Evolutionary conservation across 768 basidiomycete species (phyloP).

Genomic region (Leccinum sublutescens): DNA sequence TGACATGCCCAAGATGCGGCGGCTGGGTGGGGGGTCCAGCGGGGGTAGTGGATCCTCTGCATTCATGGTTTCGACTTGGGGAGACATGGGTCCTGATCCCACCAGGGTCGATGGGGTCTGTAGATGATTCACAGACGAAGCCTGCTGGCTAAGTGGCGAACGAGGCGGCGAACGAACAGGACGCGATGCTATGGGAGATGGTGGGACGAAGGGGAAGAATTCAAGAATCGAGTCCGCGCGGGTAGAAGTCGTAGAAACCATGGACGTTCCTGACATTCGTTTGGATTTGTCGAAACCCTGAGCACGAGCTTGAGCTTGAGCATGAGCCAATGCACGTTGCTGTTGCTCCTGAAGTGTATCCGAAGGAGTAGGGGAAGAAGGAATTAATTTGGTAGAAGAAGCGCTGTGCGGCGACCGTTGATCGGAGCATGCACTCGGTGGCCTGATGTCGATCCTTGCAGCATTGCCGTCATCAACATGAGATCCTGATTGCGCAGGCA

Average conservation of each 20-base stretch:
- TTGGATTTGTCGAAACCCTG: slow-evolving; percentile 47
- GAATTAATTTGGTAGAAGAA: slow-evolving; percentile 61
- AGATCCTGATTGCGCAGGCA: slow-evolving; percentile 56
- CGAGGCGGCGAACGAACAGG: slow-evolving; percentile 73
- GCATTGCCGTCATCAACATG: slow-evolving; percentile 61
- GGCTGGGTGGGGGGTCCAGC: slow-evolving; percentile 49
- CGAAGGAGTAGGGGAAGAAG: slow-evolving; percentile 38
- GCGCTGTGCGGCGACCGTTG: slow-evolving; percentile 53
- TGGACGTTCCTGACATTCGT: slow-evolving; percentile 64
- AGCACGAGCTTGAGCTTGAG: slow-evolving; percentile 58
- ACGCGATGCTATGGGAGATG: slow-evolving; percentile 83
- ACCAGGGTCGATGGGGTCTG: slow-evolving; percentile 5
- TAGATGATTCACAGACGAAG: slow-evolving; percentile 33
- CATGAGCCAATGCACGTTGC: slow-evolving; percentile 56
- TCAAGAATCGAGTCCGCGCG: slow-evolving; percentile 83
- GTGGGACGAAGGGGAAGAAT: slow-evolving; percentile 86
- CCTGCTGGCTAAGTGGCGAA: slow-evolving; percentile 66
- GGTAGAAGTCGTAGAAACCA: slow-evolving; percentile 65
- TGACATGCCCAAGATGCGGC: slow-evolving; percentile 67
- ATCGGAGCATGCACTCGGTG: slow-evolving; percentile 36
- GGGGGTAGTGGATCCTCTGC: slow-evolving; percentile 35
- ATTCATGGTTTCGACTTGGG: slow-evolving; percentile 23
- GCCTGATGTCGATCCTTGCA: slow-evolving; percentile 64
- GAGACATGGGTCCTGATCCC: neutral
- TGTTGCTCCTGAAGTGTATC: slow-evolving; percentile 63